Base-by-base conservation (phyloP, 1,139 yeast genomes). In the Pichia sp. region DNA sequence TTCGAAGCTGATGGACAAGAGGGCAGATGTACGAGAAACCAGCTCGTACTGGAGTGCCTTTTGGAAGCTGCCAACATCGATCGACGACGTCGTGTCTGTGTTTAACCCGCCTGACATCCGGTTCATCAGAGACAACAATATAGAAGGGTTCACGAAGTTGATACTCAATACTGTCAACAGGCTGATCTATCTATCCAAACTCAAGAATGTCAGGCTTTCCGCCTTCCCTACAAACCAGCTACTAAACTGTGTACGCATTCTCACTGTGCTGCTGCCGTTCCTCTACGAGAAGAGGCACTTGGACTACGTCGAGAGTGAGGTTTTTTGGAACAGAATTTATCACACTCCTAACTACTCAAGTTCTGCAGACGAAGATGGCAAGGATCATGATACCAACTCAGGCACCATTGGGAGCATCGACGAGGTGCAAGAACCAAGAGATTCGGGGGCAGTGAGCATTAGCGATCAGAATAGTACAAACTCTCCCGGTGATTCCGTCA, bases 211-310 rank as follows among this genome's bases (percentile, higher is more conserved):
- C 4, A 54, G 52, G n/a, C 38, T 47, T 13, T 32, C 49, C 8
- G 44, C 38, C 19, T 62, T 49, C 57, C 67, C 56, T 43, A 50
- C 19, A 34, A 44, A 57, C 5, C 57, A 66, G 38, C 57, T 80
- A 15, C 70, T 87, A 46, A 86, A 84, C 59, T 84, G 90, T 62
- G 65, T 85, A 13, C 76, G 97, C 40, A 69, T 87, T 8, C 69
- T 92, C 48, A 82, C 90, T 1, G 78, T 83, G 54, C 54, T 88
- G 3, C 60, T 88, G 19, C 97, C 97, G 0, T 79, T 82, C 56
- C 64, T 87, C 11, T 87, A 79, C 63, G 97, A 84, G 64, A 64
- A 72, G 30, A 71, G 72, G 1, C 73, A 71, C 19, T 71, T 75
- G 55, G 61, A 60, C 2, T 62, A 61, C 5, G 70, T 73, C 59